A percentile compares a stretch with the other conserved stretches of the same genome.
These are phyloP conservation scores for Isatis tinctoria DNA, from an alignment of 345 rosid species.

Conservation along the genomic window DNA sequence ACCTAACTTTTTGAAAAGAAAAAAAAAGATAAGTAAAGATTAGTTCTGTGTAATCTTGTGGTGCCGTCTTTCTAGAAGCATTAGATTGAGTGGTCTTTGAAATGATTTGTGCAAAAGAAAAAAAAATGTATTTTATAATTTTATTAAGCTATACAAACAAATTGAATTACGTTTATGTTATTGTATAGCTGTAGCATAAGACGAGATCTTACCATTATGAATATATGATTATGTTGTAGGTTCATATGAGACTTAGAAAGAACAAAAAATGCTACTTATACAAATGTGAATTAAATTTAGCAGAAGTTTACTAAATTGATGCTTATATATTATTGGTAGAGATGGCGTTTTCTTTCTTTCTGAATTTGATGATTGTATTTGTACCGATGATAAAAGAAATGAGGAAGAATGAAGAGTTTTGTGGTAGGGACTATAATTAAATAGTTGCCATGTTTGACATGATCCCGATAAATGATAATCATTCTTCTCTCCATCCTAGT, in stretches of 20 bases:
- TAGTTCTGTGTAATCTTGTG: slow-evolving; percentile 11
- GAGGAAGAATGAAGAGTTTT: neutral
- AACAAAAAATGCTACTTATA: neutral
- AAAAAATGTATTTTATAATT: neutral
- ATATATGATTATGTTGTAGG: neutral
- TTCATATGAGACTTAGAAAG: neutral
- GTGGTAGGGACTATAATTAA: neutral
- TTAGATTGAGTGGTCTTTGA: slow-evolving; percentile 1
- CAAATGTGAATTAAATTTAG: neutral
- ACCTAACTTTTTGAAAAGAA: neutral
- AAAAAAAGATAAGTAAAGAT: neutral
- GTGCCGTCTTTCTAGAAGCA: slow-evolving; percentile 19
- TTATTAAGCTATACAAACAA: neutral
- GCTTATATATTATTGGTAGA: neutral
- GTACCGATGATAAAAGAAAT: neutral
- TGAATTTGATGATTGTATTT: neutral
- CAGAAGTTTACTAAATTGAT: neutral
- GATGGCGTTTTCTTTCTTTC: neutral
- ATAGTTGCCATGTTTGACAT: slow-evolving; percentile 15
- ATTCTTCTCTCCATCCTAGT: neutral
- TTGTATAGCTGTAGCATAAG: neutral
- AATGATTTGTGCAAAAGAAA: neutral
- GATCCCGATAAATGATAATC: neutral
- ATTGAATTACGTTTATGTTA: neutral
- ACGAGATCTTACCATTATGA: neutral